Evolutionary conservation across 495 filamentous ascomycete species (phyloP).

Genomic region (Aspergillus leporis): DNA sequence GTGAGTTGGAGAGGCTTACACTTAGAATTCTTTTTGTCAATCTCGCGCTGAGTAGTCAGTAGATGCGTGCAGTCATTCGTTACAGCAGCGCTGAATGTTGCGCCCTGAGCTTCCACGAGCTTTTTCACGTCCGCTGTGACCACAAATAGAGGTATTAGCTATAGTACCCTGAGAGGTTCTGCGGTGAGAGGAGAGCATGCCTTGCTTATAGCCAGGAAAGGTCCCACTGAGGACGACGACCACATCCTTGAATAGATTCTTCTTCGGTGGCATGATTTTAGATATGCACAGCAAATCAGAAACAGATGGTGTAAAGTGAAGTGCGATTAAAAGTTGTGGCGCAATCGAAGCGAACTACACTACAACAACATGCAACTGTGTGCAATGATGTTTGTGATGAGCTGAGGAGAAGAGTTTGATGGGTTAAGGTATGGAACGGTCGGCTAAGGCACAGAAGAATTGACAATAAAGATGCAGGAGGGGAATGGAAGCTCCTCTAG

Average conservation of each 20-base stretch:
- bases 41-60: conserved; percentile 54
- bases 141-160: conserved; percentile 17
- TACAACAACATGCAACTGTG: no score
- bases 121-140: conserved; percentile 35
- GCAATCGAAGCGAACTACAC: neutral
- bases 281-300: neutral
- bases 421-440: neutral
- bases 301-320: neutral
- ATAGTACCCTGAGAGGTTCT: conserved; percentile 19
- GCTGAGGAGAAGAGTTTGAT: neutral
- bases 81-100: conserved; percentile 44
- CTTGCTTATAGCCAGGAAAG: conserved; percentile 56
- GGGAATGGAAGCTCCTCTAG: neutral
- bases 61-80: conserved; percentile 59
- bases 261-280: conserved; percentile 26
- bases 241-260: conserved; percentile 39
- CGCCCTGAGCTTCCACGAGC: conserved; percentile 51
- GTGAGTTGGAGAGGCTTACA: conserved; percentile 27
- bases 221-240: conserved; percentile 62
- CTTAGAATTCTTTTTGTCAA: conserved; percentile 46
- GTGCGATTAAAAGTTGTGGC: neutral
- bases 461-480: neutral
- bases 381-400: no score
- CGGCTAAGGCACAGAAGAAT: neutral
- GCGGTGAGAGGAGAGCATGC: conserved; percentile 26